Percentiles rank a stretch among this genome's conserved stretches.
These are phyloP conservation scores for Psilocybe sp. DNA, from an alignment of 768 basidiomycete genomes.

Conservation along the genomic window DNA sequence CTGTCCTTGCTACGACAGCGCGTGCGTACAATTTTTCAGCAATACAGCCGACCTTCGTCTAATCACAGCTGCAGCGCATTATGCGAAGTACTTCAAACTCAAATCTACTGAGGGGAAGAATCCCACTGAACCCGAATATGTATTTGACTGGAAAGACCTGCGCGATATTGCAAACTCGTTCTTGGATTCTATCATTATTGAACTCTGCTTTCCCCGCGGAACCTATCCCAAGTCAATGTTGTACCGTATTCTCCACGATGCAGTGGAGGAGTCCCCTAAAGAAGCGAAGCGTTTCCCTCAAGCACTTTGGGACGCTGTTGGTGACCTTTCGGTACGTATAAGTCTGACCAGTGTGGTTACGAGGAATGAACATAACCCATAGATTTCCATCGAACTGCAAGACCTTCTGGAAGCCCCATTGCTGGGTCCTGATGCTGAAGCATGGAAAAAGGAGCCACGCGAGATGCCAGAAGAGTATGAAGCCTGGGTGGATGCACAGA, in stretches of 20 bases:
- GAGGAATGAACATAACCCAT: not conserved
- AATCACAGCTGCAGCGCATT: constrained; percentile 51
- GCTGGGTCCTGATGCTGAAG: constrained; percentile 50
- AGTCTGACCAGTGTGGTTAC: not conserved
- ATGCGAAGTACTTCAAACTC: constrained; percentile 66
- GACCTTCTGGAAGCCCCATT: constrained; percentile 63
- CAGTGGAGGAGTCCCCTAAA: constrained; percentile 67
- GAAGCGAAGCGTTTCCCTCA: constrained; percentile 79
- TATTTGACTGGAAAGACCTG: constrained; percentile 65
- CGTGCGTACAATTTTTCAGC: constrained; percentile 40
- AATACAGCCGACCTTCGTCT: not conserved
- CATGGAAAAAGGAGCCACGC: constrained; percentile 47
- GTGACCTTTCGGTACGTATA: constrained; percentile 67
- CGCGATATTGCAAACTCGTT: constrained; percentile 71
- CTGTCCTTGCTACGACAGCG: constrained; percentile 66
- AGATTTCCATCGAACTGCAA: constrained; percentile 68
- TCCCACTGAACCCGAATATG: constrained; percentile 46
- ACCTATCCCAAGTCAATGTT: constrained; percentile 66
- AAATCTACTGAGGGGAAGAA: constrained; percentile 37
- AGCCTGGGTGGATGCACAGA: constrained; percentile 67
- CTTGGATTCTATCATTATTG: constrained; percentile 80
- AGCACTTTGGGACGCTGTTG: constrained; percentile 76
- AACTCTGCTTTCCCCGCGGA: constrained; percentile 73
- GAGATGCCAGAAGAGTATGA: constrained; percentile 61
- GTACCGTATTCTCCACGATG: constrained; percentile 65